Conservation (phyloP, 2,329 filamentous ascomycete species). For the Sclerotinia minor region DNA sequence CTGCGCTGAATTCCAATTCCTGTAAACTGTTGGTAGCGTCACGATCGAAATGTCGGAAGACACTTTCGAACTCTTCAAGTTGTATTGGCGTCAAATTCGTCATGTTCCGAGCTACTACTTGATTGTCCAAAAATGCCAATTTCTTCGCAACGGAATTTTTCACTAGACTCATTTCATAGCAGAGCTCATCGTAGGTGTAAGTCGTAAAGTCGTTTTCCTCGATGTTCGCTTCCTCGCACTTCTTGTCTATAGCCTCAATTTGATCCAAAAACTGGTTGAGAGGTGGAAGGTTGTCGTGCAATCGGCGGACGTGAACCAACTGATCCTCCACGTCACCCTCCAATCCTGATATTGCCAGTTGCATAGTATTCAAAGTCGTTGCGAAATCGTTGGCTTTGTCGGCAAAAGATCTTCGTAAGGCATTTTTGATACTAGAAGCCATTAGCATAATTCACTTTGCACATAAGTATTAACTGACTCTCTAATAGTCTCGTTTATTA, state of each 20-base stretch:
- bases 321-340: constrained; percentile 98
- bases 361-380: constrained; percentile 89
- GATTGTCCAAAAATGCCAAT: constrained; percentile 93
- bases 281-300: constrained; percentile 82
- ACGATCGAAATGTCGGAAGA: constrained; percentile 96
- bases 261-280: constrained; percentile 89
- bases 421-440: constrained; percentile 79
- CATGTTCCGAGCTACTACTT: constrained; percentile 98
- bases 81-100: constrained; percentile 98
- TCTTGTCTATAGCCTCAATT: constrained; percentile 80
- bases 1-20: constrained; percentile 94
- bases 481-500: constrained; percentile 97
- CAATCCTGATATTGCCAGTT: constrained; percentile 91
- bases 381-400: constrained; percentile 99
- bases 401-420: constrained; percentile 85
- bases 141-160: constrained; percentile 94
- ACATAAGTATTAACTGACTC: constrained; percentile 59
- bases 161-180: constrained; percentile 89
- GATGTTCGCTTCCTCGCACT: constrained; percentile 95
- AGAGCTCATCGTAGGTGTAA: constrained; percentile 94
- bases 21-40: constrained; percentile 87
- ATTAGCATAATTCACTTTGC: constrained; percentile 1
- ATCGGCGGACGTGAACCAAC: constrained; percentile 77
- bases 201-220: constrained; percentile 99
- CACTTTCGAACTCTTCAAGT: constrained; percentile 96